Evolutionary conservation across 768 basidiomycete species (phyloP).

Genomic region (Mycena epipterygia): DNA sequence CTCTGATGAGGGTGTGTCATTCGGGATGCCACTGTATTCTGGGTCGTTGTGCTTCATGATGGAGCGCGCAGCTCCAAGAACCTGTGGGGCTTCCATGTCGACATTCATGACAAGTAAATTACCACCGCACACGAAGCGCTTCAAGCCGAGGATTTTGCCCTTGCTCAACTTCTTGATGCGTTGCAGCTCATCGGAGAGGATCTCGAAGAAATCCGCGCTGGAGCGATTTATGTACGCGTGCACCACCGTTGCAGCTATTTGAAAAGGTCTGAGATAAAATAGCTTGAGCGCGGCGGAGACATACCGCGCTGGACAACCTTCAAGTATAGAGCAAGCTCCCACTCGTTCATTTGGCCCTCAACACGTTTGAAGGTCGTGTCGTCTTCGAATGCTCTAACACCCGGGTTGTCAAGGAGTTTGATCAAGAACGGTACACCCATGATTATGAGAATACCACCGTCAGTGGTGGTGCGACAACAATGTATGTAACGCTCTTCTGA

Average conservation of each 20-base stretch:
- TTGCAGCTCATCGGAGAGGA: conserved; percentile 16
- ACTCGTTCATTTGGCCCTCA: not conserved
- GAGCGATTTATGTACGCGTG: not conserved
- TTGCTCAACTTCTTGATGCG: not conserved
- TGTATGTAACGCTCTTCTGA: not conserved
- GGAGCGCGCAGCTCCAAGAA: conserved; percentile 19
- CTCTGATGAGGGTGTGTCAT: not conserved
- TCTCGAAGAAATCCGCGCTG: conserved; percentile 19
- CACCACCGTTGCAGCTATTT: not conserved
- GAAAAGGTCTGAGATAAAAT: not conserved
- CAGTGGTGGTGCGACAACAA: not conserved
- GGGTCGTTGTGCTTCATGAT: conserved; percentile 22
- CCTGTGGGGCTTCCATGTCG: conserved; percentile 33
- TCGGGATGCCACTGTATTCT: conserved; percentile 20
- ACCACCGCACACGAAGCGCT: conserved; percentile 19
- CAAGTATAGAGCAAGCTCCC: not conserved
- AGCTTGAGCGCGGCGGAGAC: not conserved
- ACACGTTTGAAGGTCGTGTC: conserved; percentile 3
- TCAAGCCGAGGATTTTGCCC: conserved; percentile 10
- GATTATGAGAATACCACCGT: not conserved
- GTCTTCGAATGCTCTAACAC: not conserved
- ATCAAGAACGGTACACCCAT: not conserved
- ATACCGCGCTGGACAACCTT: not conserved
- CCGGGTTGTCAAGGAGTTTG: not conserved
- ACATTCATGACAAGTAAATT: conserved; percentile 25